Base-by-base conservation (phyloP, 2,329 filamentous ascomycete species). In the Madurella fahalii region DNA sequence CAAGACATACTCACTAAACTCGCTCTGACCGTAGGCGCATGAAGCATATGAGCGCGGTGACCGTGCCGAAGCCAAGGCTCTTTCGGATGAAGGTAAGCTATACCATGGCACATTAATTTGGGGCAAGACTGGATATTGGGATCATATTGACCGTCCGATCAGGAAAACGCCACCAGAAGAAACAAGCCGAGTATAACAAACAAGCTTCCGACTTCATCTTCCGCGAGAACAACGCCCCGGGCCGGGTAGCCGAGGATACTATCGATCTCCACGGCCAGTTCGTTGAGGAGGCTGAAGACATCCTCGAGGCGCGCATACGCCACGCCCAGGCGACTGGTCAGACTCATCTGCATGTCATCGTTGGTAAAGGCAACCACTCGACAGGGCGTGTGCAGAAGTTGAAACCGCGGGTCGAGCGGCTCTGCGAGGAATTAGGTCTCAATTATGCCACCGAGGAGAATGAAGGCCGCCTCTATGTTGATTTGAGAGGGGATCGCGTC, bases 241-340 rank as follows among this genome's bases (percentile, higher is more conserved):
- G 84, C 16, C 84, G 87, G 58, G 87, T 95, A 9, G 80, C 83
- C 15, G 77, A 77, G 40, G 93, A 97, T 72, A 90, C 88, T 9
- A 92, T 99, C 64, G 94, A 99, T 73, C 78, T 99, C 46, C 94
- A 99, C 71, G 94, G 94, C 2, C 88, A 95, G 68, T 96, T 87
- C 66, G 92, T 96, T 56, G 90, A 96, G 69, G 94, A 97, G 75
- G 94, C 94, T 5, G 91, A 96, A 76, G 83, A 90, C 60, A 94
- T 96, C 54, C 77, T 97, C 18, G 89, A 93, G 74, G 79, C 89
- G 71, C 81, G 94, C 62, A 95, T 99, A 67, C 82, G 83, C 62
- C 85, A 89, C 62, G 91, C 91, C 55, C 83, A 84, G 68, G 71
- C 80, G 50, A 80, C 83, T 37, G 89, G 89, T 0, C 87, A 95